These are phyloP conservation scores for Cercospora berteroae DNA, from an alignment of 2,329 filamentous ascomycete genomes.

Conservation along the genomic window DNA sequence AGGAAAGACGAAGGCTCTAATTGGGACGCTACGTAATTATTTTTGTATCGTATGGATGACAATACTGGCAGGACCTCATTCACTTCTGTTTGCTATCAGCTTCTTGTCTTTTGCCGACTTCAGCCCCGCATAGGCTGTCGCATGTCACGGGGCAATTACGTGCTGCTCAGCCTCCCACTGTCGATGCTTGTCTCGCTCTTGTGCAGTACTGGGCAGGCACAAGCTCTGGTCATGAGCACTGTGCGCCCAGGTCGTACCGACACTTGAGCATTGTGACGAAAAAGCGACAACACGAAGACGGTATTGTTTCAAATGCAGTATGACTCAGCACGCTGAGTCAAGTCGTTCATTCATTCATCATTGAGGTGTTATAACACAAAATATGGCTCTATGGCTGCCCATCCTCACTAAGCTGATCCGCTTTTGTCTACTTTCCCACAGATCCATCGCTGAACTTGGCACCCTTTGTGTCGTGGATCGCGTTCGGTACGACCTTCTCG, in stretches of 20 bases:
- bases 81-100: neutral
- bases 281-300: neutral
- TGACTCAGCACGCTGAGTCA: neutral
- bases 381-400: neutral
- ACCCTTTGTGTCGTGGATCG: conserved; percentile 43
- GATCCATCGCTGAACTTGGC: conserved; percentile 28
- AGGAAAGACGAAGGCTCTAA: conserved; percentile 1
- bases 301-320: neutral
- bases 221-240: neutral
- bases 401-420: neutral
- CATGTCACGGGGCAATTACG: neutral
- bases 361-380: neutral
- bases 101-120: neutral
- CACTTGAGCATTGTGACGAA: neutral
- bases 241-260: neutral
- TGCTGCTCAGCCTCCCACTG: neutral
- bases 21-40: conserved; percentile 26
- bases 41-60: conserved; percentile 23
- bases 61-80: neutral
- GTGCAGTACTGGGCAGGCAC: neutral
- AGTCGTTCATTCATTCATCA: neutral
- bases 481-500: conserved; percentile 46
- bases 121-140: neutral
- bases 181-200: neutral
- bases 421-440: neutral